Base-by-base conservation (phyloP, 192 early-diverging fungal species). In the Gonapodya prolifera region DNA sequence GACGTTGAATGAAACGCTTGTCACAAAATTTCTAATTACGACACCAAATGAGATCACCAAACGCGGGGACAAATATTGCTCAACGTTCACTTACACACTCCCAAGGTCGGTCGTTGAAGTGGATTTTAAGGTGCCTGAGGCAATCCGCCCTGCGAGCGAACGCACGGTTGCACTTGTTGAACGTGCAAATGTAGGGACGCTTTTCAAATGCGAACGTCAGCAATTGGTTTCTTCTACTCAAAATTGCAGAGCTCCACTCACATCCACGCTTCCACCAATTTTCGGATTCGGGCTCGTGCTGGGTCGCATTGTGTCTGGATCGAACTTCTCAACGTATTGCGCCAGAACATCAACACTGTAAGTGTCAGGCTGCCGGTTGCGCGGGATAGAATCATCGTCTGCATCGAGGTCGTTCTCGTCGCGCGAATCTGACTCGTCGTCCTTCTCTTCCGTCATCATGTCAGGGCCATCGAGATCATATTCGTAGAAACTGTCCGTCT, bases 1-100 rank as follows among this genome's bases (percentile, higher is more conserved):
- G 93, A 69, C 91, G 85, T 87, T 94, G 93, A 81, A 94, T 93
- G 75, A 94, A 94, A 70, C 90, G 86, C 85, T 94, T 94, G 75
- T 86, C 89, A 80, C 93, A 94, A 61, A 30, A 61, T 61, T 61
- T 61, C 45, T 61, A 16, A 16, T 61, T 61, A 23, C 8, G 45
- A 23, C 8, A 61, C 8, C 8, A 61, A 23, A 61, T 23, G 8
- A 61, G 23, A 8, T 8, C 45, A 61, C 8, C 45, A 61, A 61
- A 61, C 45, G 23, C 8, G 45, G 23, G 45, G 8, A 61, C 45
- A 8, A 61, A 61, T 23, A 23, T 16, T 16, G 45, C 8, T 61
- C 8, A 23, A 61, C 45, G 8, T 61, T 23, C 45, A 61, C 45
- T 32, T 8, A 32, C 28, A 29, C 71, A 73, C 31, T 18, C 71